Conservation (phyloP, 163 green algal genomes). For the Prototheca cutis region DNA sequence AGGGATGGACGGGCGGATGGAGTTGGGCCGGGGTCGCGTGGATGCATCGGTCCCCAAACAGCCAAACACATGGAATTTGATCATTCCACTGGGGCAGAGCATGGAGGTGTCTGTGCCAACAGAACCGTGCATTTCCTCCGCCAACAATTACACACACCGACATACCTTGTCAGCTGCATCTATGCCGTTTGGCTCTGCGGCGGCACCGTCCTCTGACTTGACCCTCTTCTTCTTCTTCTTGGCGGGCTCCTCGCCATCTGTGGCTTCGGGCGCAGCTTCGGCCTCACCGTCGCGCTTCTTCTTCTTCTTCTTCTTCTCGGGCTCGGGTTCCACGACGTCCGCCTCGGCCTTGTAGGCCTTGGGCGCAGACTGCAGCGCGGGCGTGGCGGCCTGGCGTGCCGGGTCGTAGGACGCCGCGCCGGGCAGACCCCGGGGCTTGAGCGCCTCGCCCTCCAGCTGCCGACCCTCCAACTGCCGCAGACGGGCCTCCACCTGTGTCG, state of each 20-base stretch:
- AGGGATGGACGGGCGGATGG: background rate
- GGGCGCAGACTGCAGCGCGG: conserved; percentile 35
- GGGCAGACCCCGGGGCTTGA: conserved; percentile 33
- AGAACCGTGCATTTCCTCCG: no score
- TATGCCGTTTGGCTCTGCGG: no score
- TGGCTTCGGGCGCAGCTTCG: conserved; percentile 36
- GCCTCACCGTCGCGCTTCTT: conserved; percentile 23
- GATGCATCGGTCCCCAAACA: no score
- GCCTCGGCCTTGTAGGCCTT: conserved; percentile 86
- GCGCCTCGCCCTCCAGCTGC: conserved; percentile 34
- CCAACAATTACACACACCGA: no score
- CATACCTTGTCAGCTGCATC: no score
- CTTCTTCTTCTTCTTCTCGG: conserved; percentile 30
- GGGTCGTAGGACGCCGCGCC: conserved; percentile 66
- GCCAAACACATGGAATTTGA: no score
- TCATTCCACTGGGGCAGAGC: no score
- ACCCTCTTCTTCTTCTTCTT: conserved; percentile 46
- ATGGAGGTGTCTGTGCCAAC: no score
- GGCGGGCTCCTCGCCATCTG: conserved; percentile 13
- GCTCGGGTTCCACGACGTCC: conserved; percentile 48
- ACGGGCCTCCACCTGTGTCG: conserved; percentile 86
- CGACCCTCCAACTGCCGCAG: conserved; percentile 90
- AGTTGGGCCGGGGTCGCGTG: background rate
- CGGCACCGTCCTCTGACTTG: conserved; percentile 12
- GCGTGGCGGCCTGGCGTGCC: conserved; percentile 28